Base-by-base conservation (phyloP, 2,329 filamentous ascomycete species). In the Lojkania enalia region DNA sequence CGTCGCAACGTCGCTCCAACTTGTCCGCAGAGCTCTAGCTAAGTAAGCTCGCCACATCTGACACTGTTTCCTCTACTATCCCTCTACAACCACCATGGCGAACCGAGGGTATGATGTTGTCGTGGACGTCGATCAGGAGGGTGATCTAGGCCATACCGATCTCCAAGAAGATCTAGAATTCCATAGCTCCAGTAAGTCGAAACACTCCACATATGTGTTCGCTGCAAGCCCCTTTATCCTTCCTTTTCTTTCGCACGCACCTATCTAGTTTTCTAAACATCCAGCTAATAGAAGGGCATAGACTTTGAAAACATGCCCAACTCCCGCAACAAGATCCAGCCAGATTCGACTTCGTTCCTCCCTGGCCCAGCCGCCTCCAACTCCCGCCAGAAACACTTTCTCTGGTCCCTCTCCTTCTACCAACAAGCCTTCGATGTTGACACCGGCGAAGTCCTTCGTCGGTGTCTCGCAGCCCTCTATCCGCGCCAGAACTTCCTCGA, bases 141-240 rank as follows among this genome's bases (percentile, higher is more conserved):
- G 92, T 64, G 94, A 99, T 74, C 85, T 99, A 68, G 94, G 94
- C 63, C 91, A 96, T 74, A 99, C 94, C 45, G 94, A 99, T 72
- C 86, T 99, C 18, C 90, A 96, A 78, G 92, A 96, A 72, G 94
- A 97, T 74, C 90, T 99, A 70, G 94, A 97, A 81, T 99, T 99
- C 77, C 94, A 99, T 79, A 88, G 85, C 66, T 96, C 91, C 55
- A 85, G 82, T 85, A 74, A 58, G 74, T 41, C 25, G 16, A 16
- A 3, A n/a, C 31, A 15, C 31, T 5, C 39, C 32, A 23, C 44
- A 14, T 29, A 30, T 33, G 46, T 6, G 16, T 27, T 37, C 31
- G 30, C 42, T 39, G 33, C 31, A 18, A 42, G 14, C 13, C 25
- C 21, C 7, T 15, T 16, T 41, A 35, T 42, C 42, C 20, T n/a